Conservation (phyloP, 805 yeast genomes). For the Helenozyma rhizophorensis region DNA sequence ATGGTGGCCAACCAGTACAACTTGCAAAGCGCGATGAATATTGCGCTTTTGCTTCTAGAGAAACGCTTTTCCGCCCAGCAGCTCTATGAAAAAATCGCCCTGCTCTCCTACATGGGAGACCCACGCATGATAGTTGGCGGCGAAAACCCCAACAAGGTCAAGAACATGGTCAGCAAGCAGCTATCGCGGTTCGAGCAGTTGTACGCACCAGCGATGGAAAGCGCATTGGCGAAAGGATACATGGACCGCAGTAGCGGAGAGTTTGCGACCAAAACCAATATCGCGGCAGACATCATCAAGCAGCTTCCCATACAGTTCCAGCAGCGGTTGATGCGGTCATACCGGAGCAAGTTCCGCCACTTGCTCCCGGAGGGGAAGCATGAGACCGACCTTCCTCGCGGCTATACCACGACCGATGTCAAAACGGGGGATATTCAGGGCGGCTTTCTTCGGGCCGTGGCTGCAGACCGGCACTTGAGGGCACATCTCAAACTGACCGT, state of each 20-base stretch:
- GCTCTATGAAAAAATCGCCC: constrained; percentile 72
- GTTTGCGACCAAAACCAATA: not conserved
- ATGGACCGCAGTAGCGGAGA: not conserved
- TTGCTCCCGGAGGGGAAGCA: constrained; percentile 1
- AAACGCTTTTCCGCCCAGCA: constrained; percentile 50
- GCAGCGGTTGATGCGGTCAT: constrained; percentile 4
- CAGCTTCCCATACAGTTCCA: constrained; percentile 11
- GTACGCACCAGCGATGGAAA: constrained; percentile 59
- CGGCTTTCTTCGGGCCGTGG: constrained; percentile 38
- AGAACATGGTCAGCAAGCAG: constrained; percentile 81
- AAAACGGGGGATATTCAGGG: not conserved
- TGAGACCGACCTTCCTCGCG: not conserved
- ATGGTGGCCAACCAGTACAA: constrained; percentile 71
- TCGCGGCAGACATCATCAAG: constrained; percentile 5
- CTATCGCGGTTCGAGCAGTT: constrained; percentile 61
- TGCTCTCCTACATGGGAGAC: constrained; percentile 85
- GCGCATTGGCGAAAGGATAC: constrained; percentile 2
- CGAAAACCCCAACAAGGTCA: constrained; percentile 85
- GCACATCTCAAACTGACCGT: constrained; percentile 25
- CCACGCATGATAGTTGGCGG: constrained; percentile 82
- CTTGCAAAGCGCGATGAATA: constrained; percentile 68
- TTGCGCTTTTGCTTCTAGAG: constrained; percentile 53
- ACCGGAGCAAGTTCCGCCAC: constrained; percentile 6
- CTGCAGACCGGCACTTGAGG: constrained; percentile 35
- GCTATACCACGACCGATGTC: not conserved